phyloP scores from a whole-genome alignment of 352 stramenopile genomes.

The Pythium volutum region DNA sequence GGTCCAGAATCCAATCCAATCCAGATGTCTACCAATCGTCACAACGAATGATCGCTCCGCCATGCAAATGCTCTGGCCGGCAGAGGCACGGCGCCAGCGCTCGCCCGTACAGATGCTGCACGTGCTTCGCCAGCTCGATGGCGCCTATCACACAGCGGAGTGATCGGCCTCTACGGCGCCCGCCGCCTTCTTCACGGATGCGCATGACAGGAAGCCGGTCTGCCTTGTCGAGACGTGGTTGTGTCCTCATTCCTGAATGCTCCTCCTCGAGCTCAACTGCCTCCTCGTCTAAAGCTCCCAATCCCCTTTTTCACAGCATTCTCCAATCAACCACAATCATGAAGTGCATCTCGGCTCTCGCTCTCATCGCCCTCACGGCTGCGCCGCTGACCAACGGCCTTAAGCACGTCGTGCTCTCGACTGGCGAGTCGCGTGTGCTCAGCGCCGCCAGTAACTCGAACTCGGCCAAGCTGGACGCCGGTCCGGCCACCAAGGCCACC shows the following conservation, averaged over 20 bases:
- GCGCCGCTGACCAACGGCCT: conserved; percentile 5
- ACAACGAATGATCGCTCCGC: not conserved
- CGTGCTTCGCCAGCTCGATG: conserved; percentile 2
- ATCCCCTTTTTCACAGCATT: conserved; percentile 7
- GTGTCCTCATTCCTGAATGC: conserved; percentile 18
- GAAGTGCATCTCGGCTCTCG: conserved; percentile 19
- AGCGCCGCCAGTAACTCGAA: conserved; percentile 15
- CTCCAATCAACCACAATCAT: conserved; percentile 14
- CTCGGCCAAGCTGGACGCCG: conserved; percentile 14
- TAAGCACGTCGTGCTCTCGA: conserved; percentile 12
- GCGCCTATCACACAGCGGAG: not conserved
- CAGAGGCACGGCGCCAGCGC: conserved; percentile 4
- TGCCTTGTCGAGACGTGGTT: not conserved
- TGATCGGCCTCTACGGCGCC: not conserved
- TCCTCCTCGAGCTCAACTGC: conserved; percentile 11
- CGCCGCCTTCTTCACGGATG: not conserved
- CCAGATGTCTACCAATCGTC: conserved; percentile 8
- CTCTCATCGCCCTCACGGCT: conserved; percentile 5
- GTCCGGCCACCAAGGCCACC: conserved; percentile 13
- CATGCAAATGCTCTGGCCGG: not conserved
- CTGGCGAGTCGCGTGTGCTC: conserved; percentile 15
- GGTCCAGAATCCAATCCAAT: conserved; percentile 1
- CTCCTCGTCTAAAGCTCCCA: not conserved
- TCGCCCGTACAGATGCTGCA: not conserved
- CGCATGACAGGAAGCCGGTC: not conserved